Base-by-base conservation (phyloP, 371 early-diverging fungal genomes). In the Aphelidium insulamus region DNA sequence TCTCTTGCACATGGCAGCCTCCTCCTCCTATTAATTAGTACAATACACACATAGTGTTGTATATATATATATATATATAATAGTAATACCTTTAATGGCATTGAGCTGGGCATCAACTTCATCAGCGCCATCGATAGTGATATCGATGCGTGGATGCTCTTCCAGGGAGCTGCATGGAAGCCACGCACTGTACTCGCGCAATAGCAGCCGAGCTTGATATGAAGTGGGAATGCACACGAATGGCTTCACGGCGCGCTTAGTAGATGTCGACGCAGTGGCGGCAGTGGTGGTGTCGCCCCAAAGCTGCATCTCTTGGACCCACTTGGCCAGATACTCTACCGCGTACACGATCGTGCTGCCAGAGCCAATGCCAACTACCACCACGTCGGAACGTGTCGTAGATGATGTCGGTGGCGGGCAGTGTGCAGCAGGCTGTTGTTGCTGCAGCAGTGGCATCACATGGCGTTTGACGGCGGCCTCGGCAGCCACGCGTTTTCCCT, bases 71-170 rank as follows among this genome's bases (percentile, higher is more conserved):
- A n/a, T n/a, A n/a, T n/a, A n/a, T n/a, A n/a, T n/a, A n/a, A n/a
- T n/a, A n/a, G n/a, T n/a, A n/a, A n/a, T n/a, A 11, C 91, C 90
- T 54, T 90, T 90, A 49, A 90, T 88, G 19, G 69, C 73, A 48
- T 85, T 82, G 34, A 80, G 49, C 23, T 68, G 45, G 8, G 51
- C 34, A 36, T 80, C 77, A n/a, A 75, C 65, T 55, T 90, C 90
- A 50, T 90, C 88, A 3, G 80, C 85, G 16, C 91, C 86, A 39
- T 90, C 91, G 32, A 90, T 77, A 14, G 82, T 74, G 10, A 88
- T 62, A 45, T 87, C 86, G 33, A 90, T 62, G 9, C 46, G 40
- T 0, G 75, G 59, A 39, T 54, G 61, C 31, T 67, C 54, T 39
- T 79, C 51, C 5, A 64, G 12, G 37, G 28, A 5, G 26, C 26